Conservation (phyloP, 2,329 filamentous ascomycete genomes). For the Colletotrichum sp. region DNA sequence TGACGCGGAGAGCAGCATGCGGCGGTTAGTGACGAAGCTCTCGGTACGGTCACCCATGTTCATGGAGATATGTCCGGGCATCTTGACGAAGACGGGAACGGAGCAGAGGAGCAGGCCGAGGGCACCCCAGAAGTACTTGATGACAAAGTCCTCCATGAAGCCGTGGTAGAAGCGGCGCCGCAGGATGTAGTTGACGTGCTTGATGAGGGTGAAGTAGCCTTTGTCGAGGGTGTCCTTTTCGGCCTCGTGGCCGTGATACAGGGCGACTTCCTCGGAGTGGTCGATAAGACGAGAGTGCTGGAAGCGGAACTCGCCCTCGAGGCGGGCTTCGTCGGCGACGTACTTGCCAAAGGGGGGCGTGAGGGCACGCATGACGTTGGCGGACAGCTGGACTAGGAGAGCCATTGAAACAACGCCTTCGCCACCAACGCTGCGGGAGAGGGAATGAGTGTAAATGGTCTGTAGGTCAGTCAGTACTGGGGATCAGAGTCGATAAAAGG, state of each 20-base stretch:
- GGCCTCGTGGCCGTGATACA: conserved; percentile 89
- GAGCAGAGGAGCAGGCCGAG: conserved; percentile 90
- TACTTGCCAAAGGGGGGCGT: conserved; percentile 98
- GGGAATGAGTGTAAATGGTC: conserved; percentile 91
- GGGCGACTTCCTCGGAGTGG: conserved; percentile 91
- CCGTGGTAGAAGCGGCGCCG: conserved; percentile 92
- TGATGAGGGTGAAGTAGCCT: conserved; percentile 98
- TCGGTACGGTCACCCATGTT: conserved; percentile 76
- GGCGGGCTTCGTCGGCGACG: conserved; percentile 90
- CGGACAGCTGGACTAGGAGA: conserved; percentile 89
- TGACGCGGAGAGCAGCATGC: conserved; percentile 90
- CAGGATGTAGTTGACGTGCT: conserved; percentile 96
- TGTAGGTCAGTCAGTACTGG: conserved; percentile 28
- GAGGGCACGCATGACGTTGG: conserved; percentile 89
- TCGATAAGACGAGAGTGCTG: conserved; percentile 95
- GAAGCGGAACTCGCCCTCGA: conserved; percentile 96
- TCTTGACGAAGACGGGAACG: conserved; percentile 93
- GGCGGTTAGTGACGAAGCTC: conserved; percentile 90
- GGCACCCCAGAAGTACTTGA: conserved; percentile 99
- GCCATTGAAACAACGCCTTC: conserved; percentile 97
- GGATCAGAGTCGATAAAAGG: not conserved
- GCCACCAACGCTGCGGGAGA: conserved; percentile 93
- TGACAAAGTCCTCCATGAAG: conserved; percentile 99
- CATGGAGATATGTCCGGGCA: conserved; percentile 71
- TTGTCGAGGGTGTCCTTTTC: conserved; percentile 98